Base-by-base conservation (phyloP, 495 filamentous ascomycete genomes). In the Hypoxylon perforatum region DNA sequence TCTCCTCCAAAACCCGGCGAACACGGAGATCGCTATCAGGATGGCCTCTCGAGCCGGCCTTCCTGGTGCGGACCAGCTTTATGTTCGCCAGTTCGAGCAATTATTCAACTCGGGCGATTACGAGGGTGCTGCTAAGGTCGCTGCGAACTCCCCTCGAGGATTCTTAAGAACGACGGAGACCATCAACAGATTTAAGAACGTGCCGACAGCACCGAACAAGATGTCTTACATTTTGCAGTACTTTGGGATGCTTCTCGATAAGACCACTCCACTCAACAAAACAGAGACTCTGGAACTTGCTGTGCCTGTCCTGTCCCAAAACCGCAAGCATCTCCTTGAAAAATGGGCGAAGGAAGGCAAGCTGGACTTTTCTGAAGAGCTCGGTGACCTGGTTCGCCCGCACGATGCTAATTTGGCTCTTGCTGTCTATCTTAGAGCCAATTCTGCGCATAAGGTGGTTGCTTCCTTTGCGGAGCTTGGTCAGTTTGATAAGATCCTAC, bases 321-420 rank as follows among this genome's bases (percentile, higher is more conserved):
- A 92, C 72, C 88, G 95, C 47, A 98, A 98, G 81, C 92, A 97
- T 74, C 80, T 99, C 45, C 83, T 99, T 19, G 94, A 98, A 78
- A 99, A 99, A 76, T 99, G 95, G 95, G 84, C 97, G 76, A 88
- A 88, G 65, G 95, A 98, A 78, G 90, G 92, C 73, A 99, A 99
- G 81, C 83, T 99, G 15, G 91, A 95, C 75, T 92, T 90, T 78
- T 97, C 95, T 0, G 95, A 99, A 77, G 91, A 97, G 72, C 86
- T 99, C 17, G 95, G 95, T 75, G 95, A 99, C 77, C 88, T 96
- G 68, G 90, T 97, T 48, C 91, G 94, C 18, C 82, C 89, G 17
- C 94, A 98, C 74, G 95, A 99, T 72, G 81, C 94, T 69, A 86
- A 87, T 70, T 81, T 99, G 64, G 96, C 95, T 8, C 79, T 97